A percentile compares a stretch with the other conserved stretches of the same genome.
These are phyloP conservation scores for Neckera pumila DNA, from an alignment of 225 moss, liverwort and hornwort species.

Conservation along the genomic window DNA sequence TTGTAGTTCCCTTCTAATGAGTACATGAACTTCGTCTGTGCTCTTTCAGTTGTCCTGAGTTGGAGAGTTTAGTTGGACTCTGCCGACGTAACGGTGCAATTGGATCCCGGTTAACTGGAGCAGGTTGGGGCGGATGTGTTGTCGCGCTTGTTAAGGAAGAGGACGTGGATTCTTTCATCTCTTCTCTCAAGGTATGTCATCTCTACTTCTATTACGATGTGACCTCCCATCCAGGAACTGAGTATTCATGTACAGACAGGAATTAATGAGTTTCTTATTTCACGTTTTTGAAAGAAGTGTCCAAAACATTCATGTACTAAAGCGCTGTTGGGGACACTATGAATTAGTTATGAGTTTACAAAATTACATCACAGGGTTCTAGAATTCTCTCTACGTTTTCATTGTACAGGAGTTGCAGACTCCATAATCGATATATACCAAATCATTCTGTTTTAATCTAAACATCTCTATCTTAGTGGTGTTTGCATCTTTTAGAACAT, in stretches of 20 bases:
- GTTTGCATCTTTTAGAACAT: not conserved
- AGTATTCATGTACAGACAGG: not conserved
- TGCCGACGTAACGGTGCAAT: slow-evolving; percentile 61
- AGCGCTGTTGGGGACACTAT: not conserved
- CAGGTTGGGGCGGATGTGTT: slow-evolving; percentile 95
- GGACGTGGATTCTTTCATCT: slow-evolving; percentile 52
- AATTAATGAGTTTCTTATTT: not conserved
- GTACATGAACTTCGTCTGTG: not conserved
- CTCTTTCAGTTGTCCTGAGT: slow-evolving; percentile 64
- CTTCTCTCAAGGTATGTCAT: slow-evolving; percentile 49
- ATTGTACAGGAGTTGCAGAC: not conserved
- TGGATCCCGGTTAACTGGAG: slow-evolving; percentile 85
- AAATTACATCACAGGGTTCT: too few relatives aligned
- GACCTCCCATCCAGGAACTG: not conserved
- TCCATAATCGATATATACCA: not conserved
- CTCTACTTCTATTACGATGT: not conserved
- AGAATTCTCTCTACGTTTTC: not conserved
- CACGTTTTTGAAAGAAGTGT: not conserved
- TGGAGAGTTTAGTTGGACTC: slow-evolving; percentile 71
- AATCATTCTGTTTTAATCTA: not conserved
- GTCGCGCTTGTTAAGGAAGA: slow-evolving; percentile 79
- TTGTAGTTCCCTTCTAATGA: not conserved
- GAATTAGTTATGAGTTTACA: not conserved
- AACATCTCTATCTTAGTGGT: not conserved
- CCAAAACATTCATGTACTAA: not conserved